Percentiles rank a stretch among this genome's conserved stretches.
Evolutionary conservation across 2,329 filamentous ascomycete species (phyloP).

Genomic region (Penicillium sp.): DNA sequence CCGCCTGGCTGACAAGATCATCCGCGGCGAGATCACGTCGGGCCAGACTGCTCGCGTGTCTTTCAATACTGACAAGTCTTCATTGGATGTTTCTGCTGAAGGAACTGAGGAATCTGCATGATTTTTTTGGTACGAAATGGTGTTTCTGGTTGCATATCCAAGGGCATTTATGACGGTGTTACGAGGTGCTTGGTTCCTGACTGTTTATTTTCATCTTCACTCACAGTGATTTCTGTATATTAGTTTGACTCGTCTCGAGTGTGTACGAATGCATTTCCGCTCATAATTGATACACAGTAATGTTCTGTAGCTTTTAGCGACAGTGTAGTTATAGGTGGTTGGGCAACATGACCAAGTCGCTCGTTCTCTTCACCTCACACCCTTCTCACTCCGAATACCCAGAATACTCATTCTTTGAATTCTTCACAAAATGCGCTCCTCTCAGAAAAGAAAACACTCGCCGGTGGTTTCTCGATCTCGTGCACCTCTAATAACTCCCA

Average conservation of each 20-base stretch:
- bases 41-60: conserved; percentile 68
- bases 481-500: conserved; percentile 12
- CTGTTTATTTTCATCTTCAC: neutral
- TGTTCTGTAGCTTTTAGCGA: neutral
- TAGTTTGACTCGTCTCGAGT: conserved; percentile 1
- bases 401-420: neutral
- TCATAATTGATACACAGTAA: neutral
- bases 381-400: neutral
- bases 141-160: conserved; percentile 2
- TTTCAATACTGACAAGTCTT: conserved; percentile 58
- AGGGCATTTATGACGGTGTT: conserved; percentile 1
- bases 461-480: conserved; percentile 2
- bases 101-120: conserved; percentile 10
- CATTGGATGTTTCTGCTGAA: conserved; percentile 49
- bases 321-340: neutral
- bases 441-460: conserved; percentile 15
- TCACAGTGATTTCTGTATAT: conserved; percentile 7
- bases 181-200: neutral
- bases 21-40: conserved; percentile 70
- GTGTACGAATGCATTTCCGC: conserved; percentile 10
- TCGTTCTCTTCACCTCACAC: neutral
- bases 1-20: conserved; percentile 83
- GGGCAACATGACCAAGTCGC: conserved; percentile 2
- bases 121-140: conserved; percentile 2
- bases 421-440: conserved; percentile 8